A percentile compares a stretch with the other conserved stretches of the same genome.
These are phyloP conservation scores for Erythrophleum ivorense DNA, from an alignment of 331 rosid genomes.

Conservation along the genomic window DNA sequence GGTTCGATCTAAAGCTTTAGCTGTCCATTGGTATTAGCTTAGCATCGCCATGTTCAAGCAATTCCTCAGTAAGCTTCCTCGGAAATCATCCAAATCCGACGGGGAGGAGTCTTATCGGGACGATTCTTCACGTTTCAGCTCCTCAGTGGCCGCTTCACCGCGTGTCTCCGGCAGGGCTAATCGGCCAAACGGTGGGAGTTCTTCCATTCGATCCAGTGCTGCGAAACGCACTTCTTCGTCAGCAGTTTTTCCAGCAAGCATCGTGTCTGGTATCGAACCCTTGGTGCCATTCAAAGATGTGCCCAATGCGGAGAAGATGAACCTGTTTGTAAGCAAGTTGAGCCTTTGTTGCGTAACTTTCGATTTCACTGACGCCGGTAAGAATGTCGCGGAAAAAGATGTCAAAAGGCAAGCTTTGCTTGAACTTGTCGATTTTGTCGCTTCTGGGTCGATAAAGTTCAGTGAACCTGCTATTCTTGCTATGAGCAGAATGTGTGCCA, in stretches of 20 bases:
- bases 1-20: constrained; percentile 36
- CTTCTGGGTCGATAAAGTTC: constrained; percentile 62
- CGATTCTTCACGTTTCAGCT: constrained; percentile 41
- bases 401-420: constrained; percentile 78
- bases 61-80: constrained; percentile 74
- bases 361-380: constrained; percentile 76
- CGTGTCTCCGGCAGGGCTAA: constrained; percentile 25
- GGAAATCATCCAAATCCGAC: constrained; percentile 58
- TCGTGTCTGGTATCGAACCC: constrained; percentile 93
- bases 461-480: constrained; percentile 85
- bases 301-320: constrained; percentile 77
- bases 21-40: constrained; percentile 27
- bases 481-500: constrained; percentile 89
- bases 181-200: constrained; percentile 44
- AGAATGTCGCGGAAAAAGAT: constrained; percentile 75
- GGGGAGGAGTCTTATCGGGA: constrained; percentile 40
- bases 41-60: constrained; percentile 76
- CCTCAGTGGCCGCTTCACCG: constrained; percentile 22
- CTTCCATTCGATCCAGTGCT: constrained; percentile 24
- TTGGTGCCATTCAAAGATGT: constrained; percentile 89
- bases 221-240: constrained; percentile 60
- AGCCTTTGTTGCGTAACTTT: constrained; percentile 91
- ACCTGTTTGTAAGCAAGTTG: constrained; percentile 84
- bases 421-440: constrained; percentile 88
- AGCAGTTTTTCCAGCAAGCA: constrained; percentile 86